phyloP scores from a whole-genome alignment of 179 eudicot genomes.

The Camellia oleifera region DNA sequence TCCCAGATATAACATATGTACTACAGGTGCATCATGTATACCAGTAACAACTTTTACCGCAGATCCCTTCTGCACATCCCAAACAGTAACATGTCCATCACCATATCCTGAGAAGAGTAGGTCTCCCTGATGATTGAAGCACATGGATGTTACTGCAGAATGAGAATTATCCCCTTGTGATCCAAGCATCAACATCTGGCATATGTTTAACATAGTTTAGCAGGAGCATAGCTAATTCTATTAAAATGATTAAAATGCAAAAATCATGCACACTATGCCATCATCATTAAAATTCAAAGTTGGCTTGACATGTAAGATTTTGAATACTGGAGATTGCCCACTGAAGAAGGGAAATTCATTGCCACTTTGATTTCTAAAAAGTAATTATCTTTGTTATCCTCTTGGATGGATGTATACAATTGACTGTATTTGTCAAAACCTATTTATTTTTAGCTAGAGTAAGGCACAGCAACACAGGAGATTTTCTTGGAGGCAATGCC shows the following conservation, averaged over 20 bases:
- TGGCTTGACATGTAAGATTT: background rate
- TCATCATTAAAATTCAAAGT: background rate
- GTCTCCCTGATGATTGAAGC: constrained; percentile 92
- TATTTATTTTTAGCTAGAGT: background rate
- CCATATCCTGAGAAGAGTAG: constrained; percentile 86
- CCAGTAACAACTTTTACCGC: constrained; percentile 62
- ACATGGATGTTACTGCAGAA: constrained; percentile 78
- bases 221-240: constrained; percentile 10
- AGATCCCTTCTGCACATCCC: constrained; percentile 78
- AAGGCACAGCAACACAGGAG: background rate
- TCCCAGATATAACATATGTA: constrained; percentile 76
- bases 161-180: constrained; percentile 73
- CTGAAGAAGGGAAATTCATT: background rate
- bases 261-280: background rate
- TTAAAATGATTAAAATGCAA: background rate
- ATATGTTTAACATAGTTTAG: constrained; percentile 17
- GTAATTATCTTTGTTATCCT: background rate
- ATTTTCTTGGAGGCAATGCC: background rate
- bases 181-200: constrained; percentile 77
- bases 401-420: background rate
- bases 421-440: background rate
- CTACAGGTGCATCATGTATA: constrained; percentile 78
- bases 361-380: background rate
- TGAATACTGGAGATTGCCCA: background rate
- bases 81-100: constrained; percentile 71